phyloP scores from a whole-genome alignment of 768 basidiomycete genomes.

The Hericium rajendrae region DNA sequence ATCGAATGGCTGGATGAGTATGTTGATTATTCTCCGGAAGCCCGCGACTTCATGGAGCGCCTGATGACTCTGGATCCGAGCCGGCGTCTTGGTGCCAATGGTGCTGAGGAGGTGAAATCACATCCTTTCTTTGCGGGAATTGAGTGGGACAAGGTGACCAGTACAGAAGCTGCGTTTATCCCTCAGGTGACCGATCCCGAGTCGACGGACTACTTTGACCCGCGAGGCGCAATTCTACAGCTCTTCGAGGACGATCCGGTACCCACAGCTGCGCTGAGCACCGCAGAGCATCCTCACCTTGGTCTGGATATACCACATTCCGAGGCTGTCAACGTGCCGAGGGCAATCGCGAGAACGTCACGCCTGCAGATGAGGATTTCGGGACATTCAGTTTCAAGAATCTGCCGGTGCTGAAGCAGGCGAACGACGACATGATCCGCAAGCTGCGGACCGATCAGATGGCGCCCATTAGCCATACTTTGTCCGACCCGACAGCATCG shows the following conservation, averaged over 20 bases:
- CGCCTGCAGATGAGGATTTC: conserved; percentile 79
- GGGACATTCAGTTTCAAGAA: conserved; percentile 99
- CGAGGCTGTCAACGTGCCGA: conserved; percentile 14
- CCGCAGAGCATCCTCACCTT: conserved; percentile 33
- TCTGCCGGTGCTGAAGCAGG: conserved; percentile 89
- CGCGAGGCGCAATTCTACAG: conserved; percentile 85
- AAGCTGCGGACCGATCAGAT: conserved; percentile 91
- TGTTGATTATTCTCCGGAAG: conserved; percentile 77
- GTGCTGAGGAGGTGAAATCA: conserved; percentile 85
- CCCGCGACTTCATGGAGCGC: conserved; percentile 82
- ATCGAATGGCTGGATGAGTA: conserved; percentile 96
- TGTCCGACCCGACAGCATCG: conserved; percentile 50
- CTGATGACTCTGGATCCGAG: conserved; percentile 75
- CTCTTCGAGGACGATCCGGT: conserved; percentile 87
- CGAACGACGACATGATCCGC: conserved; percentile 95
- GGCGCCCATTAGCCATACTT: conserved; percentile 62
- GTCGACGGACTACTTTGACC: conserved; percentile 99
- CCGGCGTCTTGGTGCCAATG: conserved; percentile 73
- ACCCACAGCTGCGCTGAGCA: conserved; percentile 38
- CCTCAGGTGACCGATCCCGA: conserved; percentile 93
- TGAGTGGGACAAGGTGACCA: conserved; percentile 89
- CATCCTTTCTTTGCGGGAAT: conserved; percentile 88
- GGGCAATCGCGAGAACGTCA: conserved; percentile 25
- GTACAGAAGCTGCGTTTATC: conserved; percentile 87
- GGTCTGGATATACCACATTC: conserved; percentile 18